Conservation (phyloP, 352 stramenopile species). For the Halophytophthora polymorphica region DNA sequence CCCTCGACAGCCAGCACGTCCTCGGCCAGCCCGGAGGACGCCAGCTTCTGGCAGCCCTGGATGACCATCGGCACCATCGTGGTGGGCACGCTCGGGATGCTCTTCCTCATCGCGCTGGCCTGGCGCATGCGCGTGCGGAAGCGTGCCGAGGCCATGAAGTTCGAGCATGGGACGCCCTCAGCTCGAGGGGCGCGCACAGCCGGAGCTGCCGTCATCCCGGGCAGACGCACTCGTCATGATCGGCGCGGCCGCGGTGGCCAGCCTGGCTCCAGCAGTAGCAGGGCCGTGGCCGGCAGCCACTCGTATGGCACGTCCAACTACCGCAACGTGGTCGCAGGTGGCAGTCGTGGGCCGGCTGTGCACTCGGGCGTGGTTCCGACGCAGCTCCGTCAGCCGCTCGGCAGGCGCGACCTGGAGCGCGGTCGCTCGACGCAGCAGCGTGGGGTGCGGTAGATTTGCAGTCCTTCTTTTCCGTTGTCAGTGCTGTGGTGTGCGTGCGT, state of each 20-base stretch:
- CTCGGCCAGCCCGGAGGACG: background rate
- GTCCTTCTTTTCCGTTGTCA: too few species aligned
- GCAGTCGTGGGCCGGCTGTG: slow-evolving; percentile 6
- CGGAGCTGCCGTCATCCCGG: background rate
- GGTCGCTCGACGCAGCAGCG: too few species aligned
- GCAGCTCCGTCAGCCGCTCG: too few species aligned
- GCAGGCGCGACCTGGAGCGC: too few species aligned
- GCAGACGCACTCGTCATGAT: slow-evolving; percentile 8
- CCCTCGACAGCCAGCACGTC: slow-evolving; percentile 38
- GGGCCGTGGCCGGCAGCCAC: slow-evolving; percentile 2
- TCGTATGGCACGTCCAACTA: slow-evolving; percentile 29
- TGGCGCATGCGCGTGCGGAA: slow-evolving; percentile 43
- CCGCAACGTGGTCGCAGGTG: slow-evolving; percentile 21
- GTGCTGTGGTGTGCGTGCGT: too few species aligned
- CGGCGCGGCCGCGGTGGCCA: slow-evolving; percentile 11
- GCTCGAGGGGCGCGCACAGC: slow-evolving; percentile 9
- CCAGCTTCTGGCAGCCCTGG: slow-evolving; percentile 68
- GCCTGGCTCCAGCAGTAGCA: background rate
- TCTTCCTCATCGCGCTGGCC: slow-evolving; percentile 51
- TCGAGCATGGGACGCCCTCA: slow-evolving; percentile 11
- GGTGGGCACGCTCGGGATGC: slow-evolving; percentile 37
- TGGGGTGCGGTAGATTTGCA: too few species aligned
- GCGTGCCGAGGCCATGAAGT: slow-evolving; percentile 22
- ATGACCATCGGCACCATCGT: slow-evolving; percentile 68
- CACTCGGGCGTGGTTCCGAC: background rate